These are phyloP conservation scores for Colletotrichum karsti DNA, from an alignment of 2,329 filamentous ascomycete species.

Conservation along the genomic window DNA sequence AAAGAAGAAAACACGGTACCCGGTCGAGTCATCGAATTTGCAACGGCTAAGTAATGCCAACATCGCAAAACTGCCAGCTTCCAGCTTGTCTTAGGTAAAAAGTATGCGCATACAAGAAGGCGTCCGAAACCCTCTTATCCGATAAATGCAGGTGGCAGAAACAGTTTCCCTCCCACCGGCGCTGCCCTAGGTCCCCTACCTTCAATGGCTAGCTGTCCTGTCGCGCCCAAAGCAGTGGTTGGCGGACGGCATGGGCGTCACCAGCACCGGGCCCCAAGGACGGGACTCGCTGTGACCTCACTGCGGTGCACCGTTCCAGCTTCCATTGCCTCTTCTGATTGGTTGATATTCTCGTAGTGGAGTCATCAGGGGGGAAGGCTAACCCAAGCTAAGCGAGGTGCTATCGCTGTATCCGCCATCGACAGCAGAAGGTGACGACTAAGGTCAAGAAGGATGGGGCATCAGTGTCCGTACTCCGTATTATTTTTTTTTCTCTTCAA, in stretches of 20 bases:
- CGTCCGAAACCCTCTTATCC: background rate
- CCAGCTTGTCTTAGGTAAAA: conserved; percentile 13
- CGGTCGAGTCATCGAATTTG: background rate
- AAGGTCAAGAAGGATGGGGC: conserved; percentile 28
- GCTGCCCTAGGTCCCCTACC: background rate
- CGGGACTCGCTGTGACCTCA: conserved; percentile 24
- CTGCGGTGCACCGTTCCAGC: conserved; percentile 27
- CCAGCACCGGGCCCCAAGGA: conserved; percentile 11
- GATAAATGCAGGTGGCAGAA: conserved; percentile 11
- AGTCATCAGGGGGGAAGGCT: conserved; percentile 22
- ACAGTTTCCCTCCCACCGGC: background rate
- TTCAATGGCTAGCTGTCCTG: background rate
- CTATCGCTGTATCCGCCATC: conserved; percentile 30
- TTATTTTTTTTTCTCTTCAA: conserved; percentile 28
- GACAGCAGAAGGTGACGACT: conserved; percentile 29
- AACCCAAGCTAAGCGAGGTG: conserved; percentile 28
- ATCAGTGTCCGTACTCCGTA: conserved; percentile 24
- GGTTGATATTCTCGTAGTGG: background rate
- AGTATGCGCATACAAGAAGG: background rate
- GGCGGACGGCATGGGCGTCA: conserved; percentile 14
- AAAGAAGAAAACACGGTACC: no score
- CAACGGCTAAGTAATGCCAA: background rate
- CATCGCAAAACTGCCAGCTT: background rate
- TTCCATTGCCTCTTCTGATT: background rate
- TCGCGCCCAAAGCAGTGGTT: conserved; percentile 13